phyloP scores from a whole-genome alignment of 2,329 filamentous ascomycete species.

The Triangularia verruculosa region DNA sequence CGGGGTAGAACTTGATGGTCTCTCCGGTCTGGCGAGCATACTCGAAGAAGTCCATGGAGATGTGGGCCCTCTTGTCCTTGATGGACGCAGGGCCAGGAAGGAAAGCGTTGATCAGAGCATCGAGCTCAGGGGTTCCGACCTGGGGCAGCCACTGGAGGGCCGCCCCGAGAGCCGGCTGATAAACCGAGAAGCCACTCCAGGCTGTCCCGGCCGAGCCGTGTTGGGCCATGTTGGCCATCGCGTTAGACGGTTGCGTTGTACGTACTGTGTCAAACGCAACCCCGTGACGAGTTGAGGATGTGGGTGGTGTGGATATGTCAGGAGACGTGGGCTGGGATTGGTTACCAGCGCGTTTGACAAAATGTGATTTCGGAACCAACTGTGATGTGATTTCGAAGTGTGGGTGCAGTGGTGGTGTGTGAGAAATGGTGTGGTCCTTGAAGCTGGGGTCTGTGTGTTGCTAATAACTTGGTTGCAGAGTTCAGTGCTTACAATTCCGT shows the following conservation, averaged over 20 bases:
- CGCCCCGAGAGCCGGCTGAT: constrained; percentile 55
- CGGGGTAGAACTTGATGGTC: constrained; percentile 59
- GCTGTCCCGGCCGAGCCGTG: constrained; percentile 34
- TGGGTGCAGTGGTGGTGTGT: background rate
- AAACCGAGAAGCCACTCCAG: constrained; percentile 56
- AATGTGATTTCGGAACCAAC: constrained; percentile 3
- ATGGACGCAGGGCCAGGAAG: constrained; percentile 51
- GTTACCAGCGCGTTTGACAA: background rate
- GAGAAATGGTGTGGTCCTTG: background rate
- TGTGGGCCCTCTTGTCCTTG: constrained; percentile 55
- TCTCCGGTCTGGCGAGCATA: constrained; percentile 53
- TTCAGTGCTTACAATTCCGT: background rate
- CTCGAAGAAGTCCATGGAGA: constrained; percentile 60
- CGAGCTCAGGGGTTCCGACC: constrained; percentile 59
- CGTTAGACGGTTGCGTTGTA: constrained; percentile 6
- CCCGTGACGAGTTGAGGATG: constrained; percentile 4
- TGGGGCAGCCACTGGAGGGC: constrained; percentile 64
- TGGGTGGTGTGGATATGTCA: background rate
- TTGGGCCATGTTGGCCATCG: constrained; percentile 38
- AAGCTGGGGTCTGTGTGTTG: background rate
- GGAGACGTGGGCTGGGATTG: background rate
- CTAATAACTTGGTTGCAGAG: background rate
- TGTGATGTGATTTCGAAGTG: background rate
- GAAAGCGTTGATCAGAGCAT: constrained; percentile 58
- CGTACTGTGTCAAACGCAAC: background rate